These are phyloP conservation scores for Paramecium sexaurelia DNA, from an alignment of 73 alveolate species.

Conservation along the genomic window DNA sequence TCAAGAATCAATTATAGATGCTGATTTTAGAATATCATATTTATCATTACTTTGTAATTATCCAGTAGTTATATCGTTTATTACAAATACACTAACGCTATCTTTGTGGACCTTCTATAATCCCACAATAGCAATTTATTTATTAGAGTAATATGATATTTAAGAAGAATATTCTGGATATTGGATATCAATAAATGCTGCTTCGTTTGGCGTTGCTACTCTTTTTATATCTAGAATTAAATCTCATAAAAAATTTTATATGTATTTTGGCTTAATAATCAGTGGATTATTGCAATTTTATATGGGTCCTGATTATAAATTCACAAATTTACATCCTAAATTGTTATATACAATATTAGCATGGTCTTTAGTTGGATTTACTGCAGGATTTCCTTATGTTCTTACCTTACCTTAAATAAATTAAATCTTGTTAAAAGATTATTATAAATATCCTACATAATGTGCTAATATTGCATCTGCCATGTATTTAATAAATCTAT, in stretches of 20 bases:
- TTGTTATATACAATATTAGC: not conserved
- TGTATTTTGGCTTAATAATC: not conserved
- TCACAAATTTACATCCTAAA: not conserved
- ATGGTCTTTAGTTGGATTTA: not conserved
- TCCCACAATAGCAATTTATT: constrained; percentile 5
- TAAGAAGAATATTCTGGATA: not conserved
- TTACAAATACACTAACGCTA: not conserved
- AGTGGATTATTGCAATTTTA: not conserved
- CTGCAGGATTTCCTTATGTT: not conserved
- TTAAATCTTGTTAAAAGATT: not conserved
- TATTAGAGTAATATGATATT: not conserved
- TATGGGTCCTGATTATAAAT: constrained; percentile 28
- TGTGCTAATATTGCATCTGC: constrained; percentile 32
- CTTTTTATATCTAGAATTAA: not conserved
- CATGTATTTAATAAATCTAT: not conserved
- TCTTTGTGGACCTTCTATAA: constrained; percentile 13
- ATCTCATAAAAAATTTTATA: not conserved
- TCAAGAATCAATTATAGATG: not conserved
- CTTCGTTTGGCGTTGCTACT: not conserved
- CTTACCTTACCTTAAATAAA: not conserved
- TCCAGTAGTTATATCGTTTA: not conserved
- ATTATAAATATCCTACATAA: not conserved
- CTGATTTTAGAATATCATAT: not conserved
- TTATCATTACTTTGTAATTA: not conserved
- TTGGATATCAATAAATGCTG: not conserved